Conservation (phyloP, 371 early-diverging fungal genomes). For the Rhizomucor pusillus region DNA sequence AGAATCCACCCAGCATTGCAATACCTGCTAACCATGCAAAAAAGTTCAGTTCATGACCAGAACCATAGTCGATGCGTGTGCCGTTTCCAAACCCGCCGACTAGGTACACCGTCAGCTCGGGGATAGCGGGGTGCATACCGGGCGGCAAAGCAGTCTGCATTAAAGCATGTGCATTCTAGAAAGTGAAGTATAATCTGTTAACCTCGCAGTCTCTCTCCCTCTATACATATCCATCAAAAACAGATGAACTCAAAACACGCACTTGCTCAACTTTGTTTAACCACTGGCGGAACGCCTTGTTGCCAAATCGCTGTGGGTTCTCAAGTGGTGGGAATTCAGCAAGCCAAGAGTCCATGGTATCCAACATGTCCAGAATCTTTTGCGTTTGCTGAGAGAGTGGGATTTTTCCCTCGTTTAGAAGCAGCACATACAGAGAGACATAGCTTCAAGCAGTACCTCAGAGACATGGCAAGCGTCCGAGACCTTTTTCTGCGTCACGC, state of each 20-base stretch:
- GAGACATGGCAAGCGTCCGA: constrained; percentile 58
- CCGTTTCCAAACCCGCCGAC: constrained; percentile 87
- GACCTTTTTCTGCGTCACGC: constrained; percentile 57
- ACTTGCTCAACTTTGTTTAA: constrained; percentile 54
- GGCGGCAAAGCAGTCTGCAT: constrained; percentile 37
- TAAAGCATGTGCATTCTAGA: constrained; percentile 13
- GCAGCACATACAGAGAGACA: neutral
- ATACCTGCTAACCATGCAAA: constrained; percentile 86
- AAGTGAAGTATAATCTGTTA: neutral
- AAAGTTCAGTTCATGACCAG: constrained; percentile 98
- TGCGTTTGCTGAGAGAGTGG: constrained; percentile 38
- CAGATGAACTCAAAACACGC: neutral
- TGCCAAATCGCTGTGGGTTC: constrained; percentile 76
- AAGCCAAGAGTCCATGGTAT: constrained; percentile 70
- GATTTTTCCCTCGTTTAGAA: neutral
- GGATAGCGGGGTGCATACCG: constrained; percentile 42
- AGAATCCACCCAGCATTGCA: constrained; percentile 62
- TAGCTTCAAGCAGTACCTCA: constrained; percentile 29
- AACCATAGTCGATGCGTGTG: constrained; percentile 98
- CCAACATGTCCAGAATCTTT: constrained; percentile 58
- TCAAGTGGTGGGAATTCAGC: constrained; percentile 71
- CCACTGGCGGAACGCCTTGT: constrained; percentile 76
- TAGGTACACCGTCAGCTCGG: constrained; percentile 83
- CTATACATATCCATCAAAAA: too few species aligned
- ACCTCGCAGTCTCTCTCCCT: neutral